These are phyloP conservation scores for Escovopsis sp. DNA, from an alignment of 2,329 filamentous ascomycete genomes.

Conservation along the genomic window DNA sequence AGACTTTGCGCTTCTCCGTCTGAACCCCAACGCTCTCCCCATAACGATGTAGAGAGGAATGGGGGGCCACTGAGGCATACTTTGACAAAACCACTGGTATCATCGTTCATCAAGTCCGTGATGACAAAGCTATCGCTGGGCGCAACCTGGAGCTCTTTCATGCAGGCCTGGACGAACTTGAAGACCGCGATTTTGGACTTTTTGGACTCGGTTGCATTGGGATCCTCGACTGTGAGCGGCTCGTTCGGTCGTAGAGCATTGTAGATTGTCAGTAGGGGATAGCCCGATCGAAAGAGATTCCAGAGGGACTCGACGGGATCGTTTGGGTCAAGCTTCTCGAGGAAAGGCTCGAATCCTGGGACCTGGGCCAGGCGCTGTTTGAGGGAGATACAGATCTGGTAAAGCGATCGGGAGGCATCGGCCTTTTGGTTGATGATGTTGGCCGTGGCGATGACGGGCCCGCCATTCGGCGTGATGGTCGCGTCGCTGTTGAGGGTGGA, in stretches of 20 bases:
- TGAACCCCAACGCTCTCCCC: neutral
- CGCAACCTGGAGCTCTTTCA: slow-evolving; percentile 66
- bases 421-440: slow-evolving; percentile 98
- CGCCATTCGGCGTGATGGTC: slow-evolving; percentile 34
- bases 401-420: slow-evolving; percentile 80
- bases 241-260: slow-evolving; percentile 64
- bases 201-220: slow-evolving; percentile 50
- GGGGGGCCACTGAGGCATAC: slow-evolving; percentile 27
- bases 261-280: slow-evolving; percentile 77
- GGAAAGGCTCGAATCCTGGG: slow-evolving; percentile 63
- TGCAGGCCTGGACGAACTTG: slow-evolving; percentile 82
- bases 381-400: slow-evolving; percentile 83
- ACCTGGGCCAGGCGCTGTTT: slow-evolving; percentile 71
- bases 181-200: slow-evolving; percentile 78
- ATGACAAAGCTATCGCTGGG: slow-evolving; percentile 82
- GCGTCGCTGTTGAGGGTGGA: slow-evolving; percentile 31
- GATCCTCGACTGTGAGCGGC: slow-evolving; percentile 52
- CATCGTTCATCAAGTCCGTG: slow-evolving; percentile 78
- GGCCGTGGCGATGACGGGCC: slow-evolving; percentile 59
- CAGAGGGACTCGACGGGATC: slow-evolving; percentile 82
- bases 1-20: no score
- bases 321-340: slow-evolving; percentile 55
- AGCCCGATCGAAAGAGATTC: slow-evolving; percentile 71
- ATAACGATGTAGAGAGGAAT: no score
- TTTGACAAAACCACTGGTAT: slow-evolving; percentile 96